These are phyloP conservation scores for Wickerhamiella allomyrinae DNA, from an alignment of 805 yeast genomes.

Conservation along the genomic window DNA sequence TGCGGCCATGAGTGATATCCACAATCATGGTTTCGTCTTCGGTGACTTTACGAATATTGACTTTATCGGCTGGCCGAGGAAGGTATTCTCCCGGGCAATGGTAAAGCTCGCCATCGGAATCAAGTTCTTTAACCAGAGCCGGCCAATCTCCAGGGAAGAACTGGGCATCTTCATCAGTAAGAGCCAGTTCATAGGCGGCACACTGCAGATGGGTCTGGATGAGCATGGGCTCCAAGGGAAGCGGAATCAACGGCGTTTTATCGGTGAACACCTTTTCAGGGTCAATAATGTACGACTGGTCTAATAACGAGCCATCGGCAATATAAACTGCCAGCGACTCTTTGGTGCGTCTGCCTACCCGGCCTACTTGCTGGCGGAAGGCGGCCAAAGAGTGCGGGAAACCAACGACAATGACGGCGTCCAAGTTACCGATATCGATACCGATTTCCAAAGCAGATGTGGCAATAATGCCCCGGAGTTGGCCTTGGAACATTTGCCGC, in stretches of 20 bases:
- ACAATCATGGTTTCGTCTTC: slow-evolving; percentile 78
- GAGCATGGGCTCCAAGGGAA: slow-evolving; percentile 46
- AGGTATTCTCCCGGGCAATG: slow-evolving; percentile 34
- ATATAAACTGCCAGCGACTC: slow-evolving; percentile 80
- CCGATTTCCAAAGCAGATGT: slow-evolving; percentile 95
- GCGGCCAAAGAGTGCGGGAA: slow-evolving; percentile 81
- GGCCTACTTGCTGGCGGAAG: slow-evolving; percentile 89
- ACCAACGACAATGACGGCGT: slow-evolving; percentile 84
- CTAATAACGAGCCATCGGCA: slow-evolving; percentile 67
- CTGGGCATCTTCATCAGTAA: slow-evolving; percentile 37
- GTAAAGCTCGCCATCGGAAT: slow-evolving; percentile 28
- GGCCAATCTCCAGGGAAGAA: slow-evolving; percentile 36
- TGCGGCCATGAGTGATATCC: slow-evolving; percentile 66
- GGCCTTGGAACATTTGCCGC: slow-evolving; percentile 77
- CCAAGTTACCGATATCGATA: slow-evolving; percentile 84
- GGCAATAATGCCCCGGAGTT: slow-evolving; percentile 72
- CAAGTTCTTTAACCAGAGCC: slow-evolving; percentile 16
- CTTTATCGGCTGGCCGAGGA: slow-evolving; percentile 71
- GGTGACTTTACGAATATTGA: slow-evolving; percentile 71
- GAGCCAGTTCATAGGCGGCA: slow-evolving; percentile 78
- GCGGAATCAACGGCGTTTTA: slow-evolving; percentile 42
- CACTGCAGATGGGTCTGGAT: slow-evolving; percentile 79
- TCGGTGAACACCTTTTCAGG: slow-evolving; percentile 43
- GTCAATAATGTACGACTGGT: slow-evolving; percentile 65
- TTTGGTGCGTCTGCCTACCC: slow-evolving; percentile 77